Base-by-base conservation (phyloP, 805 yeast species). In the Dipodascus geniculatus region DNA sequence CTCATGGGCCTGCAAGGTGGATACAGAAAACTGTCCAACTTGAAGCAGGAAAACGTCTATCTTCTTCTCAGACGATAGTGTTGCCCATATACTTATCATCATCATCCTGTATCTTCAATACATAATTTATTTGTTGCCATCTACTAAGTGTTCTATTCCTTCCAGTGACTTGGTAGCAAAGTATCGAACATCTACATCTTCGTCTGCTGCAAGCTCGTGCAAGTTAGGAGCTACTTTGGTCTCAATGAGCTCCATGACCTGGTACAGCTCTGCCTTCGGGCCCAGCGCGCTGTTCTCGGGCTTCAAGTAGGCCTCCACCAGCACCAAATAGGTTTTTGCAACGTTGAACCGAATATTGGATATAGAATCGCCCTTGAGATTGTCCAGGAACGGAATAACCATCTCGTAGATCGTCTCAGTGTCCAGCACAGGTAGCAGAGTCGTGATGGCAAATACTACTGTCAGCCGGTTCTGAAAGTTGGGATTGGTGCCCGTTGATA, bases 271-370 rank as follows among this genome's bases (percentile, higher is more conserved):
- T 23, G 49, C 49, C 55, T n/a, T 38, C 3, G 23, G 52, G 22
- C 17, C 22, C 47, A 3, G 52, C 31, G 22, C 19, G 19, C 14
- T 14, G 53, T 55, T 38, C 42, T 48, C 16, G 33, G 38, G 54
- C 4, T 51, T 52, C 23, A 58, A 47, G 33, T 86, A 70, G 16
- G 81, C 74, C 62, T 80, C 78, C 3, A 81, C 81, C 31, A 85
- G 74, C 22, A 75, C 71, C 48, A 79, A 76, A 64, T 85, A 81
- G 16, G 95, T 79, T 69, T 88, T 89, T 23, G 99, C 97, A 57
- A 86, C 89, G 70, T 90, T 93, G 73, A 93, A 93, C 65, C 97
- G 79, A 58, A 93, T 90, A 68, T 93, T 93, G 62, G 99, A 96
- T 54, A 93, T 97, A 4, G 81, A 77, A 70, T 93, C 99, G 42